These are phyloP conservation scores for Oidiodendron maius DNA, from an alignment of 495 filamentous ascomycete species.

Conservation along the genomic window DNA sequence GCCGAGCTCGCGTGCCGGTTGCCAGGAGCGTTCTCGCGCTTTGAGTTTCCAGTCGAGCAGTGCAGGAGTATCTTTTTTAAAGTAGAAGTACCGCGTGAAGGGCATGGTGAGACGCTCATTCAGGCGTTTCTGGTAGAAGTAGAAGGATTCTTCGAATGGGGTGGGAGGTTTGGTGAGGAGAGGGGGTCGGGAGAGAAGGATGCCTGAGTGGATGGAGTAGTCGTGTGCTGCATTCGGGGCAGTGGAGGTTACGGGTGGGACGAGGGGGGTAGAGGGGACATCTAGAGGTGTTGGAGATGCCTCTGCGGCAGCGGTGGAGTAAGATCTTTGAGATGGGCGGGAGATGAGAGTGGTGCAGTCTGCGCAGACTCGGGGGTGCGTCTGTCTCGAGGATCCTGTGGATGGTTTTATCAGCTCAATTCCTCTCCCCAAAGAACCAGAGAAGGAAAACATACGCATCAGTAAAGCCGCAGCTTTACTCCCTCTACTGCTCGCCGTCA, in stretches of 20 bases:
- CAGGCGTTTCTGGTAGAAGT: constrained; percentile 93
- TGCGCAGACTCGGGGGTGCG: constrained; percentile 16
- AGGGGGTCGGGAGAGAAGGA: constrained; percentile 85
- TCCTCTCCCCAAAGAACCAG: constrained; percentile 12
- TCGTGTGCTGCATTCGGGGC: constrained; percentile 17
- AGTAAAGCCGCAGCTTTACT: constrained; percentile 31
- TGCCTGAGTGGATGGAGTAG: constrained; percentile 68
- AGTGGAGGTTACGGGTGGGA: constrained; percentile 22
- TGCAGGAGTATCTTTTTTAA: constrained; percentile 80
- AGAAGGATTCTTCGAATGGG: constrained; percentile 86
- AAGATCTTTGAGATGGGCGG: constrained; percentile 19
- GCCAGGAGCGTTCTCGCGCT: constrained; percentile 59
- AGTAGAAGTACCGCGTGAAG: constrained; percentile 92
- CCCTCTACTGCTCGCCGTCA: constrained; percentile 47
- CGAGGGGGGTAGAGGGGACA: constrained; percentile 7
- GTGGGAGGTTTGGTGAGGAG: constrained; percentile 77
- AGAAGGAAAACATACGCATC: constrained; percentile 21
- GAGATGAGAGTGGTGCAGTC: constrained; percentile 29
- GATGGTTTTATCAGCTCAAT: constrained; percentile 24
- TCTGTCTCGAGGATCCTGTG: constrained; percentile 13
- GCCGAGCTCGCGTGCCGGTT: constrained; percentile 77
- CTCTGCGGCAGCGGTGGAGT: constrained; percentile 10
- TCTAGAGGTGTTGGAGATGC: constrained; percentile 9
- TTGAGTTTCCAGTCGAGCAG: constrained; percentile 91
- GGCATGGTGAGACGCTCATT: constrained; percentile 89